Base-by-base conservation (phyloP, 148 eudicot species). In the Rhododendron vialii region DNA sequence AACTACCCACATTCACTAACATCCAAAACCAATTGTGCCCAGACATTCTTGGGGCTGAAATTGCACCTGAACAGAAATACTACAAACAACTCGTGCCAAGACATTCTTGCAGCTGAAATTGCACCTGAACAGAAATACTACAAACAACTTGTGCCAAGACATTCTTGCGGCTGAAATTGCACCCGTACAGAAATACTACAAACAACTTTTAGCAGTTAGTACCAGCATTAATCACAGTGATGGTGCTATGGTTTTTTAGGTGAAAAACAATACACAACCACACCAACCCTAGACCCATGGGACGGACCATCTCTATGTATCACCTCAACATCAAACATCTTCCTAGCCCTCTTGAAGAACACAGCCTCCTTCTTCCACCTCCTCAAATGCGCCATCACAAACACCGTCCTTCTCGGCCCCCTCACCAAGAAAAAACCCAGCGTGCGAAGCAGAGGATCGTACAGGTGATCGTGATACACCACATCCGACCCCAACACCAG, bases 321-420 rank as follows among this genome's bases (percentile, higher is more conserved):
- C 6, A 92, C 86, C 11, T 92, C 89, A 17, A 94, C 92, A 24
- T 89, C 84, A 73, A 95, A 95, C 43, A 82, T 24, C 92, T 94
- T 96, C 87, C 87, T 93, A 3, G 97, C 97, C 87, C 85, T 95
- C 89, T 90, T 95, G 78, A 95, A 96, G 80, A 96, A 96, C 3
- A 71, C 92, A 2, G 92, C 85, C 81, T 96, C 98, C 85, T 95
- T 96, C 90, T 93, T 95, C 99, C 99, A 96, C 89, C 99, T 90
- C 93, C 90, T 94, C 85, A 93, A 71, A 88, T 95, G 98, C 82
- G 91, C 95, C 99, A 96, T 96, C 77, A 96, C 38, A 75, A 96
- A 96, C 90, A 89, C 89, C 90, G 84, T 78, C 87, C 85, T 84
- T 67, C 74, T 53, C 51, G 7, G 82, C 2, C 88, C 87, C 7